Base-by-base conservation (phyloP, 2,329 filamentous ascomycete genomes). In the Neofusicoccum sp. region DNA sequence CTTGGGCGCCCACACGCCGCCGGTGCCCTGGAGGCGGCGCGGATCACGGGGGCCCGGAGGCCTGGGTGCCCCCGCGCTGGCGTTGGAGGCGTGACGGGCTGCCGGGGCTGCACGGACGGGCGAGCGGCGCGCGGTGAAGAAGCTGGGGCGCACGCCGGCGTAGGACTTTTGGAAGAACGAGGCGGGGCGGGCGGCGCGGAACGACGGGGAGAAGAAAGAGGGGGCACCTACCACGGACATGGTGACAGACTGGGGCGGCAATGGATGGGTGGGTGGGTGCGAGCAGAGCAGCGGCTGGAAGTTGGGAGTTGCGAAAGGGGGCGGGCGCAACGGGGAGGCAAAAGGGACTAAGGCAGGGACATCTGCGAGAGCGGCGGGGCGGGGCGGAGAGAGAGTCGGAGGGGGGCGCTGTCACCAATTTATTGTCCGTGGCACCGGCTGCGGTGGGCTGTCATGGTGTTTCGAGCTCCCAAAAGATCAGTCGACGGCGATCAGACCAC, bases 1-100 rank as follows among this genome's bases (percentile, higher is more conserved):
- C 68, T 79, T 76, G 48, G 77, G 38, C n/a, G 47, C 34, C 43
- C 43, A 43, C 34, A 41, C 26, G 36, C 43, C 45, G 28, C 28
- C 34, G 14, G 36, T 24, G 12, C 36, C 57, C 38, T 41, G 44
- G 33, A 33, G 57, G 20, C 16, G 33, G 7, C 36, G 36, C 26
- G 24, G 36, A 28, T 20, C 49, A 8, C 26, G 24, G 36, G 12
- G 28, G 14, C 51, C 36, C 51, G 38, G 38, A 20, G 51, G 51
- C 7, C 14, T 40, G 44, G 38, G 47, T 7, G 51, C 36, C 4
- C 43, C 34, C 20, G 43, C 44, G 36, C 45, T n/a, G n/a, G n/a
- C 41, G 16, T 36, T 31, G 36, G 57, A 60, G 7, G 36, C 30
- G 40, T 60, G 58, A 40, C 58, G 58, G 7, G 20, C 30, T 11